Base-by-base conservation (phyloP, 1,284 basidiomycete species). In the Xerocomus cyaneibrunnescens region DNA sequence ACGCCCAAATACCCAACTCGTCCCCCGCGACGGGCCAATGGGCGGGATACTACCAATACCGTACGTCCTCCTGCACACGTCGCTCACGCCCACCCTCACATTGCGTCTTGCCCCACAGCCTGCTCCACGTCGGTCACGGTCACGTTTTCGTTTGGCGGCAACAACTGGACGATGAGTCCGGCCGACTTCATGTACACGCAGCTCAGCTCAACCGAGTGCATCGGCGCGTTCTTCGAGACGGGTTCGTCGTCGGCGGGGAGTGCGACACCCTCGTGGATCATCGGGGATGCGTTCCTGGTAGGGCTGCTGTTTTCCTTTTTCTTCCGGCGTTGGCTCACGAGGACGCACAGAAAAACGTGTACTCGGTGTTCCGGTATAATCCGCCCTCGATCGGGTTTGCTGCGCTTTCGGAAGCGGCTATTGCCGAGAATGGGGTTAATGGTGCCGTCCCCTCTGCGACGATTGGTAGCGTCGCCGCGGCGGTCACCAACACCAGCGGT, bases 341-440 rank as follows among this genome's bases (percentile, higher is more conserved):
- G 16, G 1, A 12, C 10, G 7, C 14, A 9, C 53, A 74, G 65
- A 85, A 83, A 69, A 82, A 82, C 58, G 76, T 79, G 3, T 84
- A 84, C 64, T 76, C 77, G 1, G 76, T 81, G 1, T 83, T 75
- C 65, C 67, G 74, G 25, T 76, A 72, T 49, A 78, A 13, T 59
- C 79, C 79, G 0, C 61, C 78, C 1, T 69, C 78, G 0, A 71
- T 83, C 30, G 80, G 81, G 0, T 82, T 83, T 52, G 81, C 80
- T 2, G 55, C 56, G 5, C 68, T 76, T 5, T 75, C 73, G 0
- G 50, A 46, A 1, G 45, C 44, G 0, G 73, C 74, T 0, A n/a
- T 61, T 12, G 63, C 64, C 4, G 19, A 48, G 50, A 72, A 71
- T 8, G 73, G 73, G 5, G 58, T 60, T 25, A 54, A 61, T 23